Conservation (phyloP, 1,284 basidiomycete genomes). For the Cryptococcus sp. region DNA sequence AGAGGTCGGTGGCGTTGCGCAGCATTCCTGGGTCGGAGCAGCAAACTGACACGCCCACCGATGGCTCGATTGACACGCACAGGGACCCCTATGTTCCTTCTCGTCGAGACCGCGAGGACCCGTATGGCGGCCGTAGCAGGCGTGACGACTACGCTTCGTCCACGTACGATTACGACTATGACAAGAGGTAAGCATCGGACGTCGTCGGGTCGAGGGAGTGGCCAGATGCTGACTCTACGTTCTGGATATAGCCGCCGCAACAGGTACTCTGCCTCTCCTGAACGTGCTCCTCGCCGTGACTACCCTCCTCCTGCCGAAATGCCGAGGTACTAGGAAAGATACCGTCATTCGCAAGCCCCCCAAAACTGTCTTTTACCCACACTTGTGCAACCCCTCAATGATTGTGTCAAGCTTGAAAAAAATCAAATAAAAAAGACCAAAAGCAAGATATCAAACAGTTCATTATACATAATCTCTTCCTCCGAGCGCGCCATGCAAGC, state of each 20-base stretch:
- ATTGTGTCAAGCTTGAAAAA: neutral
- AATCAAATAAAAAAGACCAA: neutral
- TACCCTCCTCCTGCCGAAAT: constrained; percentile 15
- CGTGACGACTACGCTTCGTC: constrained; percentile 23
- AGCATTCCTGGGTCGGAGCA: no score
- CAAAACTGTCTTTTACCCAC: neutral
- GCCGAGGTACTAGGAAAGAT: constrained; percentile 20
- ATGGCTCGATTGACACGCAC: neutral
- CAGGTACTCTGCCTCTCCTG: constrained; percentile 37
- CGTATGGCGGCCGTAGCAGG: constrained; percentile 32
- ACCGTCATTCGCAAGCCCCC: no score
- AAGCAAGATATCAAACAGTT: constrained; percentile 1
- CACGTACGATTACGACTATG: constrained; percentile 13
- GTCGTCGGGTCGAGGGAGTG: neutral
- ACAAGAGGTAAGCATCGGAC: constrained; percentile 18
- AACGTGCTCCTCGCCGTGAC: constrained; percentile 24
- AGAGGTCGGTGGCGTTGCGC: no score
- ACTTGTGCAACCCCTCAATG: constrained; percentile 2
- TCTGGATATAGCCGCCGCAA: constrained; percentile 18
- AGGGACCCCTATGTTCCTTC: neutral
- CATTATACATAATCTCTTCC: neutral
- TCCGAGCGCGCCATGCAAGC: neutral
- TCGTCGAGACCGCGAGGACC: constrained; percentile 28
- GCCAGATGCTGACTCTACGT: neutral
- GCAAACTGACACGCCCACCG: no score